phyloP scores from a whole-genome alignment of 805 yeast genomes.

The Kluyveromyces siamensis region DNA sequence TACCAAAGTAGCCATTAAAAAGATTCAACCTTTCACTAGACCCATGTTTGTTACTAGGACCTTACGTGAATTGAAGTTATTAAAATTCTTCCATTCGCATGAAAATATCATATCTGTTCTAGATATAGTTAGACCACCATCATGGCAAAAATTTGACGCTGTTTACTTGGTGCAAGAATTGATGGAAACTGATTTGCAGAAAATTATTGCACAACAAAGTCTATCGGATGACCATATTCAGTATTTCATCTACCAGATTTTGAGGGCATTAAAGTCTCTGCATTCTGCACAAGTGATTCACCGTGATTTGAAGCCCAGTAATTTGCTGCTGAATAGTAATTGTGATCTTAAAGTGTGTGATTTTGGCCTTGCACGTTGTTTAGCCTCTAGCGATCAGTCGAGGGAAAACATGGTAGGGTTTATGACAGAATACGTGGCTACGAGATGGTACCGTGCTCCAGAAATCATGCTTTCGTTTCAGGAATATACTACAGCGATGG shows the following conservation, averaged over 20 bases:
- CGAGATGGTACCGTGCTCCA: slow-evolving; percentile 81
- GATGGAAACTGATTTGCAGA: slow-evolving; percentile 68
- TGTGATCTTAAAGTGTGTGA: slow-evolving; percentile 75
- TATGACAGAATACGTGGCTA: slow-evolving; percentile 75
- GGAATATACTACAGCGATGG: slow-evolving; percentile 68
- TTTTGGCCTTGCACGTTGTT: slow-evolving; percentile 61
- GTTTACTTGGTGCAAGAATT: slow-evolving; percentile 69
- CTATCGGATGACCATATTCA: slow-evolving; percentile 61
- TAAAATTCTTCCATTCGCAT: slow-evolving; percentile 56
- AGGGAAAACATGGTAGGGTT: slow-evolving; percentile 41
- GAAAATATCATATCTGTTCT: slow-evolving; percentile 61
- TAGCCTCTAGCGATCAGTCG: slow-evolving; percentile 33
- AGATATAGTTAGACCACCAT: slow-evolving; percentile 57
- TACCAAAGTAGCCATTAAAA: slow-evolving; percentile 66
- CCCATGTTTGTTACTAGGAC: slow-evolving; percentile 62
- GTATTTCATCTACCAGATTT: slow-evolving; percentile 59
- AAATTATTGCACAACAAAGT: slow-evolving; percentile 46
- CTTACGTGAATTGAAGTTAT: slow-evolving; percentile 56
- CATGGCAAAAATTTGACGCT: slow-evolving; percentile 53
- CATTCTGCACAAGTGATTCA: slow-evolving; percentile 70
- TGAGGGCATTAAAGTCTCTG: slow-evolving; percentile 60
- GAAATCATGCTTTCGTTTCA: slow-evolving; percentile 71
- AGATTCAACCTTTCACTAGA: slow-evolving; percentile 61
- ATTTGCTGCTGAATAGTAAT: slow-evolving; percentile 54
- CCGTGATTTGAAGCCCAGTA: slow-evolving; percentile 70